Evolutionary conservation across 2,329 filamentous ascomycete genomes (phyloP).

Genomic region (Canariomyces notabilis): DNA sequence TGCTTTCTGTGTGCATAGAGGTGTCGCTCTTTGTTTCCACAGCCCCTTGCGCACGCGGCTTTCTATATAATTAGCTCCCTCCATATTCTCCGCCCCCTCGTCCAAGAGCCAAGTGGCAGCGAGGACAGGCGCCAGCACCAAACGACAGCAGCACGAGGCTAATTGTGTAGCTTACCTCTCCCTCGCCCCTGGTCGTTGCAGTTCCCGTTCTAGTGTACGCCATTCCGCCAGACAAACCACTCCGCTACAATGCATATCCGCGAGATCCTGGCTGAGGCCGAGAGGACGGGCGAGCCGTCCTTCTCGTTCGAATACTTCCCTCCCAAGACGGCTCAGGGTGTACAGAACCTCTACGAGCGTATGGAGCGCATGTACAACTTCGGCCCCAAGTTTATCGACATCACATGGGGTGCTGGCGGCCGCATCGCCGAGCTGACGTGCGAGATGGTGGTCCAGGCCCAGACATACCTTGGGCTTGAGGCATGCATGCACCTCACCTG

Average conservation of each 20-base stretch:
- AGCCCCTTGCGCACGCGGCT: background rate
- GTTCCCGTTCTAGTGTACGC: too few species aligned
- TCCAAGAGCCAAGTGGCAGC: background rate
- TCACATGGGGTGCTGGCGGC: slow-evolving; percentile 97
- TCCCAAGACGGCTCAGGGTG: slow-evolving; percentile 93
- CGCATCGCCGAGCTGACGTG: slow-evolving; percentile 86
- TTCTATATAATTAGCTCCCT: background rate
- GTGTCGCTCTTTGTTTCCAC: background rate
- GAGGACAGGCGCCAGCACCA: background rate
- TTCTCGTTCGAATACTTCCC: slow-evolving; percentile 99
- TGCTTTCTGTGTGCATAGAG: background rate
- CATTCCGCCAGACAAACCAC: background rate
- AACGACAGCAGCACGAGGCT: slow-evolving; percentile 5
- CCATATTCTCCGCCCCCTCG: background rate
- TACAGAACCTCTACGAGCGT: slow-evolving; percentile 97
- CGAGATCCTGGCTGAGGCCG: slow-evolving; percentile 79
- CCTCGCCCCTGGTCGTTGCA: background rate
- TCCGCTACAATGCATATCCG: slow-evolving; percentile 83
- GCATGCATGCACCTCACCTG: slow-evolving; percentile 99
- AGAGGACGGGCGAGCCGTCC: slow-evolving; percentile 72
- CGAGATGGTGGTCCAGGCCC: slow-evolving; percentile 95
- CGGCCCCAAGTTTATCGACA: slow-evolving; percentile 92
- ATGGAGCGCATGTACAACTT: slow-evolving; percentile 98
- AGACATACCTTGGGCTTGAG: slow-evolving; percentile 91
- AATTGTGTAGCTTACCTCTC: background rate